Evolutionary conservation across 345 rosid genomes (phyloP), one percentile per base, ranked within the genome.

Genomic region (Sisymbrium irio): DNA sequence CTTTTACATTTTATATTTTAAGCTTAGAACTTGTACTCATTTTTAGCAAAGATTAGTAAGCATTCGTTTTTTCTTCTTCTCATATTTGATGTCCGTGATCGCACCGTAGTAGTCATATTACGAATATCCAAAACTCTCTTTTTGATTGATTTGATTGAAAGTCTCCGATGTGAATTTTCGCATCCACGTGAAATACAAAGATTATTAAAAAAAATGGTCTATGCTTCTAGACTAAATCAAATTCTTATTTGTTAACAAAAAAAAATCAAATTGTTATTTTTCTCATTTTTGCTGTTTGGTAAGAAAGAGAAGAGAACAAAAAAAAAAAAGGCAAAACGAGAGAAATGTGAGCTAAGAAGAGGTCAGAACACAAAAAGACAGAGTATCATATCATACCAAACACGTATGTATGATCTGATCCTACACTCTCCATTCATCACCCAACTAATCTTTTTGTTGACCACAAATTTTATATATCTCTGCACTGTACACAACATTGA

Each of bases 331-430:
- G 7, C 25, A 54, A 53, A 69, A 76, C 70, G 75, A 76, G 75
- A 62, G 59, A 62, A 69, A 76, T 36, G 79, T 69, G 79, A 53
- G 57, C 9, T 12, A 11, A 35, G 3, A 36, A 4, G 9, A 18
- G 62, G 46, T 32, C 69, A 68, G 19, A 36, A 75, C 63, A 60
- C 8, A 51, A 3, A 42, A 51, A 49, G 55, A 58, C 54, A 75
- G 67, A 13, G 10, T 1, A 69, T 69, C 71, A 44, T 22, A 74
- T 74, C 44, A 69, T 2, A 55, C 75, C 79, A 36, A 76, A 62
- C 75, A 69, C 75, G 71, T 62, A 71, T 44, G 62, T 54, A 37
- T 62, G 70, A 76, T 76, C 30, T 68, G 42, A 62, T 62, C 1
- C 51, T 42, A 51, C 28, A 57, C 67, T 59, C 67, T 39, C 46